These are phyloP conservation scores for Didymella segeticola DNA, from an alignment of 2,329 filamentous ascomycete genomes.

Conservation along the genomic window DNA sequence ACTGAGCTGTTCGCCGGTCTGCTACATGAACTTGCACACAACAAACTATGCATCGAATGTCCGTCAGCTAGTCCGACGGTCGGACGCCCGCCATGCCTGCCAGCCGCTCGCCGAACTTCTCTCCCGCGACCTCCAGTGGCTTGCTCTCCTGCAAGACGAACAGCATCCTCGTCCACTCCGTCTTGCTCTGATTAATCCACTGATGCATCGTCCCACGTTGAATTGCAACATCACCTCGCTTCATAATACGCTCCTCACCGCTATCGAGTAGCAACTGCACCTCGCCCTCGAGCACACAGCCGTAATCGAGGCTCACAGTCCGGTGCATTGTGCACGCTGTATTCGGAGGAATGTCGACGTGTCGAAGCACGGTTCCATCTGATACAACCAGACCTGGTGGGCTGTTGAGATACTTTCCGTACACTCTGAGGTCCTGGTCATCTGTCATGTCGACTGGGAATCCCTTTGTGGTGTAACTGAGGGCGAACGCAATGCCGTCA, in stretches of 20 bases:
- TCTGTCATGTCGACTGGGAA: slow-evolving; percentile 56
- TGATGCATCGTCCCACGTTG: slow-evolving; percentile 52
- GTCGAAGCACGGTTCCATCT: slow-evolving; percentile 55
- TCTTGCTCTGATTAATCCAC: slow-evolving; percentile 47
- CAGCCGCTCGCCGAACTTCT: slow-evolving; percentile 42
- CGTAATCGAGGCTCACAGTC: slow-evolving; percentile 51
- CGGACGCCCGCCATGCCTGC: slow-evolving; percentile 47
- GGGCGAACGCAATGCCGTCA: slow-evolving; percentile 57
- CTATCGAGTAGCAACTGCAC: slow-evolving; percentile 49
- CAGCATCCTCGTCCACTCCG: slow-evolving; percentile 47
- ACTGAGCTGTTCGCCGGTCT: no score
- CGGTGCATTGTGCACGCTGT: slow-evolving; percentile 51
- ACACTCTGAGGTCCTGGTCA: slow-evolving; percentile 56
- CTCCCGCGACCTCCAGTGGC: slow-evolving; percentile 42
- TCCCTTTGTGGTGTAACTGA: slow-evolving; percentile 58
- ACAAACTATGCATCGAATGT: not conserved
- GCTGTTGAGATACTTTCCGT: slow-evolving; percentile 52
- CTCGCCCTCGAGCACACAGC: slow-evolving; percentile 49
- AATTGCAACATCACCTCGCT: slow-evolving; percentile 48
- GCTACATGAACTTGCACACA: not conserved
- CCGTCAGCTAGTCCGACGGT: slow-evolving; percentile 36
- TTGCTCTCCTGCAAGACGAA: slow-evolving; percentile 48
- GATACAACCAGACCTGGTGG: slow-evolving; percentile 60
- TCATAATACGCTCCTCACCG: slow-evolving; percentile 47
- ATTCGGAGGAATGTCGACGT: slow-evolving; percentile 48